Base-by-base conservation (phyloP, 352 stramenopile genomes). In the Phytophthora citrophthora region DNA sequence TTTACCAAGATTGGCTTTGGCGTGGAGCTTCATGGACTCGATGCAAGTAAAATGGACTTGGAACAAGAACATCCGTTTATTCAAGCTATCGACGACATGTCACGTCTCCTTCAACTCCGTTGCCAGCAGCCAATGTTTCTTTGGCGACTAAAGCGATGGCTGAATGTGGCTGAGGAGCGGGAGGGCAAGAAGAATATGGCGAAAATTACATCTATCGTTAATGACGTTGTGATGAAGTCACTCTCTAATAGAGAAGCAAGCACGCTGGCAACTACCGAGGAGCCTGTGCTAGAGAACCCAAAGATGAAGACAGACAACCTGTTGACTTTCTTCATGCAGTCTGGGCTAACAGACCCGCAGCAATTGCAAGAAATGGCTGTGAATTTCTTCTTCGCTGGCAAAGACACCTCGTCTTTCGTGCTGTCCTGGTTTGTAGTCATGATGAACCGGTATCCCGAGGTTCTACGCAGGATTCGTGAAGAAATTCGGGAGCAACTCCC, bases 351-450 rank as follows among this genome's bases (percentile, higher is more conserved):
- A 6, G 61, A 81, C 38, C 40, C 69, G 1, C 56, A 64, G 27
- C 67, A 83, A 39, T 45, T 93, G 4, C 80, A 85, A 24, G 81
- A 95, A 65, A 88, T 94, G 54, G 76, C 85, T 9, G 60, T 94
- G 24, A 93, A 86, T 54, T 93, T 95, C 52, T 80, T 96, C 50
- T 75, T 88, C 7, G 86, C 79, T 1, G 83, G 86, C 10, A 80
- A 88, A 4, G 88, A 93, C 51, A 94, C 89, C 8, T 91, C 86
- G 12, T 81, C 88, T 4, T 77, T 76, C 36, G 84, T 67, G 15
- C 64, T 96, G 32, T 64, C 71, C 18, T 96, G 84, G 79, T 84
- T 92, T 41, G 47, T 96, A 20, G 67, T 93, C 40, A 86, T 92
- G 74, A 84, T 96, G 63, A 87, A 86, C 31, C 77, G 77, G 3